phyloP scores from a whole-genome alignment of 163 green algal species.

The Scenedesmus sp. region DNA sequence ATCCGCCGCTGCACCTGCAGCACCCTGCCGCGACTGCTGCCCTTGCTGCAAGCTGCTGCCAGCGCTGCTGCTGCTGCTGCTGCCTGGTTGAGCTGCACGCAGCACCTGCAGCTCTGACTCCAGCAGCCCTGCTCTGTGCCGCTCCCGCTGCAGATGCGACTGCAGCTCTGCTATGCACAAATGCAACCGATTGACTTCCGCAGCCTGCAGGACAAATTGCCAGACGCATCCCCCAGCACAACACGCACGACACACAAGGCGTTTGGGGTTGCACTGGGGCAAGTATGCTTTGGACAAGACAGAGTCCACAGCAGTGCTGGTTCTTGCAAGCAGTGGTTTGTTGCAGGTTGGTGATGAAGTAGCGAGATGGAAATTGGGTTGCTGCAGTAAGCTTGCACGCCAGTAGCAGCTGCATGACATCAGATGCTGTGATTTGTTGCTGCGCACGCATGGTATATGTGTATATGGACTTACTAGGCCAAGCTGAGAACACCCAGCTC shows the following conservation, averaged over 20 bases:
- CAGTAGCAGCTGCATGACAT: not conserved
- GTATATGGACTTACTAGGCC: no score
- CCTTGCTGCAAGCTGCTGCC: not conserved
- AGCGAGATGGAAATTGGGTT: not conserved
- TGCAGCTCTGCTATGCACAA: not conserved
- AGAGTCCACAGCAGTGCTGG: no score
- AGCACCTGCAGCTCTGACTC: conserved; percentile 13
- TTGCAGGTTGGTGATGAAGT: not conserved
- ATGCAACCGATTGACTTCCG: not conserved
- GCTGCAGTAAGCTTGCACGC: not conserved
- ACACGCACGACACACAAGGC: no score
- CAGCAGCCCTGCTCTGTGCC: not conserved
- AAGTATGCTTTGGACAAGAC: no score
- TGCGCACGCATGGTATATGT: no score
- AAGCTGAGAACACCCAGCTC: no score
- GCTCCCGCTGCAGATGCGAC: not conserved
- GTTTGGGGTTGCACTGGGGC: no score
- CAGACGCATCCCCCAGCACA: no score
- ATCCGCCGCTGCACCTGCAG: not conserved
- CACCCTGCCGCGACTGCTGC: not conserved
- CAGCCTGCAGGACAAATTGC: no score
- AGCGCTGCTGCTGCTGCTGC: not conserved
- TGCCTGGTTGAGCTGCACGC: not conserved
- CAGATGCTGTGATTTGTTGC: not conserved
- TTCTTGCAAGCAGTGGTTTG: no score